These are phyloP conservation scores for Cinchona pubescens DNA, from an alignment of 257 asterid genomes.

Conservation along the genomic window DNA sequence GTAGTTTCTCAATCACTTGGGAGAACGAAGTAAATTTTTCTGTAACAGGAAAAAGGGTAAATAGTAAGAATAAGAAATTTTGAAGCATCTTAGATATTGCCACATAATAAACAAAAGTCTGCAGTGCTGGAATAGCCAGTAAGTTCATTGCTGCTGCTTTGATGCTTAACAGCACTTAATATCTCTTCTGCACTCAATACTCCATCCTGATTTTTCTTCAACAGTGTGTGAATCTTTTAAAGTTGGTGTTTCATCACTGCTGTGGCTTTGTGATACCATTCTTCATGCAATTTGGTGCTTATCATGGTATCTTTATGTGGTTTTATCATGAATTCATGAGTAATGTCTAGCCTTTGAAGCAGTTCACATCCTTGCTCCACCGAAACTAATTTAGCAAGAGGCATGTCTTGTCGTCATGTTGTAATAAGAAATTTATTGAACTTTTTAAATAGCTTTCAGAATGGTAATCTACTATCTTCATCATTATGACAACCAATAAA, in stretches of 20 bases:
- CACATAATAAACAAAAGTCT: background rate
- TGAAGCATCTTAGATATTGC: background rate
- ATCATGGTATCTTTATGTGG: background rate
- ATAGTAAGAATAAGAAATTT: background rate
- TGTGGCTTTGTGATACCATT: background rate
- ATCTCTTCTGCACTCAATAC: background rate
- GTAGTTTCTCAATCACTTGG: background rate
- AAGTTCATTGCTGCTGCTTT: background rate
- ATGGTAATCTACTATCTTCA: background rate
- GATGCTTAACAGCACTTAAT: background rate
- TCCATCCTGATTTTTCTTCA: background rate
- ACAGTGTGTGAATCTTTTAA: background rate
- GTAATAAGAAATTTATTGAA: background rate
- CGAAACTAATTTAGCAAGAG: background rate
- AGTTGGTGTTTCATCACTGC: background rate
- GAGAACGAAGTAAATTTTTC: background rate
- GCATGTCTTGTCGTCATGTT: background rate
- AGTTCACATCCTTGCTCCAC: constrained; percentile 9
- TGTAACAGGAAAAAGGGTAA: background rate
- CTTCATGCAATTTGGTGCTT: background rate
- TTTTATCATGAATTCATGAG: background rate
- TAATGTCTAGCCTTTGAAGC: constrained; percentile 4
- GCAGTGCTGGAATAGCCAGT: background rate
- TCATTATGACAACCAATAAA: background rate
- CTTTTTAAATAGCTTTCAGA: background rate